phyloP scores from a whole-genome alignment of 768 basidiomycete genomes.

The Auriscalpium microsporum region DNA sequence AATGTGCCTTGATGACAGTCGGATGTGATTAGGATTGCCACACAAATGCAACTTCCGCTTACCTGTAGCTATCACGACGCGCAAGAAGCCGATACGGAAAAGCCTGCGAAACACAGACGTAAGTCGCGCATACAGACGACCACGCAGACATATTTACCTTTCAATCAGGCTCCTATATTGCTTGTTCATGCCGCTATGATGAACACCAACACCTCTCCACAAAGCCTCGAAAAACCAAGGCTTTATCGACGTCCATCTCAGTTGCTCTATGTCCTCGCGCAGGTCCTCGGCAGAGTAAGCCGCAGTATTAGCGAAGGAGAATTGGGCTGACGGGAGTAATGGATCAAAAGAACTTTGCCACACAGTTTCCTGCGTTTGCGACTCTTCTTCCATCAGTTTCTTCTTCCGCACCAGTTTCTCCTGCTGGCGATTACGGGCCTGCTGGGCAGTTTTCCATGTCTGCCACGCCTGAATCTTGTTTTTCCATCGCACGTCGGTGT shows the following conservation, averaged over 20 bases:
- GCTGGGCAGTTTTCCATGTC: constrained; percentile 36
- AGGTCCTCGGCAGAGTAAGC: constrained; percentile 41
- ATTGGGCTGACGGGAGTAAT: constrained; percentile 45
- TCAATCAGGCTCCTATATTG: constrained; percentile 50
- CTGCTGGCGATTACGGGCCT: constrained; percentile 39
- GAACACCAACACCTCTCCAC: constrained; percentile 55
- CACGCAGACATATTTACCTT: constrained; percentile 28
- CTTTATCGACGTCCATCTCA: constrained; percentile 25
- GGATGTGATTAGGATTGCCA: neutral
- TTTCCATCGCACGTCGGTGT: constrained; percentile 37
- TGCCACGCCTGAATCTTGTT: constrained; percentile 44
- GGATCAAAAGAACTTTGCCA: constrained; percentile 56
- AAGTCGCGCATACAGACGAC: neutral
- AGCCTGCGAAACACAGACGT: constrained; percentile 27
- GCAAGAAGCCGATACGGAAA: constrained; percentile 54
- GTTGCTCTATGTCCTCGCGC: constrained; percentile 37
- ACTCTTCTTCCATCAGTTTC: constrained; percentile 22
- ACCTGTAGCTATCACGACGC: constrained; percentile 63
- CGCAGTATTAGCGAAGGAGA: constrained; percentile 46
- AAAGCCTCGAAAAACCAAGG: constrained; percentile 42
- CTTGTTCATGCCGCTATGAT: constrained; percentile 65
- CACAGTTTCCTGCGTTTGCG: constrained; percentile 16
- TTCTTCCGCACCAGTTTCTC: constrained; percentile 34
- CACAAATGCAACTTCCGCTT: constrained; percentile 1
- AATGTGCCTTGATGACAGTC: constrained; percentile 39